phyloP scores from a whole-genome alignment of 2,329 filamentous ascomycete species.

The Fusarium transvaalense region DNA sequence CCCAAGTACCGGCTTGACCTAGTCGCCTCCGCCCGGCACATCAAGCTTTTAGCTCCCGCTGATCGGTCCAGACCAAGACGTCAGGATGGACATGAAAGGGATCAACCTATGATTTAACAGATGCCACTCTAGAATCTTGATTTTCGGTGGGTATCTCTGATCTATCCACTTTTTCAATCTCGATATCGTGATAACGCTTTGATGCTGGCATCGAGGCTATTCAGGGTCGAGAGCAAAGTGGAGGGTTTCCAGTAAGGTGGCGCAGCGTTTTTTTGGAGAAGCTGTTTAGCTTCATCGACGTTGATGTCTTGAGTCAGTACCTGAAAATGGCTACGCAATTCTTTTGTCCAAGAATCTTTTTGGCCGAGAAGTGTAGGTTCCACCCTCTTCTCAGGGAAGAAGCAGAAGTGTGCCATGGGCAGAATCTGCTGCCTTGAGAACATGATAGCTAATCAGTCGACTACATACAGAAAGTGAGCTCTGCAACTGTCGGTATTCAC shows the following conservation, averaged over 20 bases:
- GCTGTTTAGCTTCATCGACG: not conserved
- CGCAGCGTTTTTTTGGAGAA: not conserved
- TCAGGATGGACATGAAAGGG: not conserved
- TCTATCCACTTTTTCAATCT: not conserved
- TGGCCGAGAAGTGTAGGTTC: too few relatives aligned
- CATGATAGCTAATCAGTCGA: too few relatives aligned
- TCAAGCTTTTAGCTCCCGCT: conserved; percentile 11
- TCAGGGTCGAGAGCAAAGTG: not conserved
- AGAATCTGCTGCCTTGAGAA: too few relatives aligned
- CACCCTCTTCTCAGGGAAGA: too few relatives aligned
- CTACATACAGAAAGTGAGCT: too few relatives aligned
- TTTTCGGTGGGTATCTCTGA: not conserved
- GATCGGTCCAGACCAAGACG: conserved; percentile 10
- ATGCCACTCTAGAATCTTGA: not conserved
- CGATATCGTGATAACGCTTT: not conserved
- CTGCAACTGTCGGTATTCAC: not conserved
- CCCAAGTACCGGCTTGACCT: not conserved
- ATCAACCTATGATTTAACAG: conserved; percentile 6
- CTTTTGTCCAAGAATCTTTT: too few relatives aligned
- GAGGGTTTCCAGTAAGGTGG: too few relatives aligned
- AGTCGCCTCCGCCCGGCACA: not conserved
- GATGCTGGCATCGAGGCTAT: not conserved
- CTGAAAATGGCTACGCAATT: not conserved
- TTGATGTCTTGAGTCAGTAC: not conserved
- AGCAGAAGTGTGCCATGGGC: too few relatives aligned